These are phyloP conservation scores for Candida buenavistaensis DNA, from an alignment of 1,139 yeast species.

Conservation along the genomic window DNA sequence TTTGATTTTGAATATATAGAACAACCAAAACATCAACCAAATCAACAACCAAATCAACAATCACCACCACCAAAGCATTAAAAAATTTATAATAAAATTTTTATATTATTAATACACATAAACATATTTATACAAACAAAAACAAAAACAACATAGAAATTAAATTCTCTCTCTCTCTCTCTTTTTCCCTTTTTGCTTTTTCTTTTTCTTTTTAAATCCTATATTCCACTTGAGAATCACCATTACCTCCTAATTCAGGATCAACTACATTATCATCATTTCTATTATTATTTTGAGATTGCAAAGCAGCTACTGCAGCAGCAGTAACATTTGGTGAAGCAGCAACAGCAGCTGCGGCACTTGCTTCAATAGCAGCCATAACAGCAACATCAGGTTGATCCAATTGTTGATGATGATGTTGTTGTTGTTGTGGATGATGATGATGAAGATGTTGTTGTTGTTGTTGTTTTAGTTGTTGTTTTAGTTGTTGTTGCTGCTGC, in stretches of 20 bases:
- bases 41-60: too few relatives aligned
- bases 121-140: too few relatives aligned
- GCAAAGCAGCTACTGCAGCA: slow-evolving; percentile 29
- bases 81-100: too few relatives aligned
- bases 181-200: too few relatives aligned
- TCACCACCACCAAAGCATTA: too few relatives aligned
- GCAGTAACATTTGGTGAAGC: slow-evolving; percentile 32
- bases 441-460: slow-evolving; percentile 6
- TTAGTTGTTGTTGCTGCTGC: slow-evolving; percentile 12
- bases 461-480: slow-evolving; percentile 23
- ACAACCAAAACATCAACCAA: slow-evolving; percentile 19
- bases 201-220: too few relatives aligned
- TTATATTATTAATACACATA: too few relatives aligned
- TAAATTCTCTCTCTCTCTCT: too few relatives aligned
- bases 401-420: slow-evolving; percentile 22
- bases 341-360: slow-evolving; percentile 21
- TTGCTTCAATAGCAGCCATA: slow-evolving; percentile 45
- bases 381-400: slow-evolving; percentile 37
- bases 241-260: slow-evolving; percentile 14
- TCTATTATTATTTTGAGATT: too few relatives aligned
- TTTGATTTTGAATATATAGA: slow-evolving; percentile 27
- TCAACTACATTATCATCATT: slow-evolving; percentile 18
- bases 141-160: too few relatives aligned
- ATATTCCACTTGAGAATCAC: slow-evolving; percentile 28
- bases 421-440: slow-evolving; percentile 21